phyloP scores from a whole-genome alignment of 1,284 basidiomycete species.

The Austroboletus niveus region DNA sequence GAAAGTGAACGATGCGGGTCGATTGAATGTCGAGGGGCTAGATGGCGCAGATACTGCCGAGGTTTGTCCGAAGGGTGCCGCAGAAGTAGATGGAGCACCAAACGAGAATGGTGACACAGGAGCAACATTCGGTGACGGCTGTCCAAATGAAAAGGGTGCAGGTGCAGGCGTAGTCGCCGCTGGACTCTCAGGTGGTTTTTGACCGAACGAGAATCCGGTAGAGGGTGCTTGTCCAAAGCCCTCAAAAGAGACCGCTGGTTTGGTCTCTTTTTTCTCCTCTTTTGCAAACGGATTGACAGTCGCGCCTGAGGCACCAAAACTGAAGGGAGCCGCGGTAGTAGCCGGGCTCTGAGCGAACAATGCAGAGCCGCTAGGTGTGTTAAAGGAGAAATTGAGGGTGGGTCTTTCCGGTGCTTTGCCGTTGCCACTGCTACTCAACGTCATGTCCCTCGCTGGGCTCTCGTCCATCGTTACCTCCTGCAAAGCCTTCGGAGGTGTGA shows the following conservation, averaged over 20 bases:
- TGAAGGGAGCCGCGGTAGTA: constrained; percentile 30
- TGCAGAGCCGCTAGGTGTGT: constrained; percentile 31
- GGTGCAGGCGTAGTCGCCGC: constrained; percentile 34
- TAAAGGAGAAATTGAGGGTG: constrained; percentile 47
- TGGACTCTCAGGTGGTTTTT: constrained; percentile 35
- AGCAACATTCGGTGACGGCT: constrained; percentile 36
- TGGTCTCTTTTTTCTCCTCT: constrained; percentile 33
- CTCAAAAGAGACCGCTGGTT: constrained; percentile 26
- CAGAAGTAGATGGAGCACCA: constrained; percentile 33
- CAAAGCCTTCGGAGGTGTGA: constrained; percentile 56
- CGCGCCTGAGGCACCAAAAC: constrained; percentile 23
- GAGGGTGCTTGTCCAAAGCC: constrained; percentile 31
- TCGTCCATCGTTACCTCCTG: constrained; percentile 69
- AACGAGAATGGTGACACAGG: constrained; percentile 48
- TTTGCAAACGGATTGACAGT: constrained; percentile 32
- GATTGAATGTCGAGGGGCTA: constrained; percentile 51
- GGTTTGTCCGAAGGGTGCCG: constrained; percentile 45
- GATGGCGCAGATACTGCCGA: constrained; percentile 46
- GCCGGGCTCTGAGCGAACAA: constrained; percentile 40
- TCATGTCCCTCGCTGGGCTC: constrained; percentile 58
- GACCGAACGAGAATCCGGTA: constrained; percentile 34
- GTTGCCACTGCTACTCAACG: constrained; percentile 30
- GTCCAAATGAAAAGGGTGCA: constrained; percentile 45
- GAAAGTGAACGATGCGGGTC: constrained; percentile 36
- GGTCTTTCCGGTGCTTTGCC: constrained; percentile 35